Base-by-base conservation (phyloP, 106 monocot species). In the Platanthera zijinensis region DNA sequence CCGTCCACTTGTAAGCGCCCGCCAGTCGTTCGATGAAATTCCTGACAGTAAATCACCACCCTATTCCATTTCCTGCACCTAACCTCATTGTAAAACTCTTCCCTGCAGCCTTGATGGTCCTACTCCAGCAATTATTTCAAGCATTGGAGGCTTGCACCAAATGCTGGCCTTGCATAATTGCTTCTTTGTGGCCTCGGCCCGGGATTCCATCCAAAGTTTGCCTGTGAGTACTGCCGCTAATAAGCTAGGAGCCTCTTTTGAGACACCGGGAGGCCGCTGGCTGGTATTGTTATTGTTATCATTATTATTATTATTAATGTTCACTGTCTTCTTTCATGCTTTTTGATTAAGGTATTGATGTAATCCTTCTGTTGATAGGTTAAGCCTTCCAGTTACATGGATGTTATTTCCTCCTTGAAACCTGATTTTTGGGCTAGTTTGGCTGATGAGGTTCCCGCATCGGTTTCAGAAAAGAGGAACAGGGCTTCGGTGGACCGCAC, bases 371-470 rank as follows among this genome's bases (percentile, higher is more conserved):
- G 67, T 66, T 54, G 17, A 68, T 51, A 99, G 97, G 75, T 99
- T 47, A 94, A 80, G 52, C 94, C 97, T 69, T 82, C 80, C 57
- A 72, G 77, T 17, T 99, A 94, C 61, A 84, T 88, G 88, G 85
- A 94, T 49, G 77, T 92, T 79, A 87, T 99, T 82, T 81, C 86
- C 51, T 86, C 89, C 25, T 84, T 91, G 81, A 94, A 82, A 77
- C 90, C 97, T 12, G 82, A 99, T 75, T 52, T 94, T 66, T 99
- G 94, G 87, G 89, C 86, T 77, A 94, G 94, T 78, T 84, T 99
- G 77, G 92, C 97, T 61, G 97, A 99, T 80, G 97, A 99, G 84
- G 97, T 99, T 22, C 97, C 97, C 76, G 87, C 84, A 28, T 94
- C 92, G 97, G 91, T 92, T 79, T 78, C 86, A 15, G 91, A 86